Base-by-base conservation (phyloP, 768 basidiomycete genomes). In the Boletus sp. region DNA sequence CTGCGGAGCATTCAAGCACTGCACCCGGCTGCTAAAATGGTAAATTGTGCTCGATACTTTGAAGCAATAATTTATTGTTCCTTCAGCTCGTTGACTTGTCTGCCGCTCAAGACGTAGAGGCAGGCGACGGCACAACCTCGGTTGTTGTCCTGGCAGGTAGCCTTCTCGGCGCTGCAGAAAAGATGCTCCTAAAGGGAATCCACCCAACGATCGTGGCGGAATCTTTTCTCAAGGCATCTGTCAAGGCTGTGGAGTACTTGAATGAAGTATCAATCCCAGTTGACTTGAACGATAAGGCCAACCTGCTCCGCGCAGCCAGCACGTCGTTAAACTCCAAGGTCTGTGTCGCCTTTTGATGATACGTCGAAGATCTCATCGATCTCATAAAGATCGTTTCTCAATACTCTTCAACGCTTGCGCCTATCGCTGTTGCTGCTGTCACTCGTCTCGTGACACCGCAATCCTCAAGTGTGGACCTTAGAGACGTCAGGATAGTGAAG, bases 11-110 rank as follows among this genome's bases (percentile, higher is more conserved):
- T 98, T 64, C 94, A 96, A 65, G 97, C 96, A 18, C 75, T 98
- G 50, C 97, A 99, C 74, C 97, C 97, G 41, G 96, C 97, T 39
- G 97, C 97, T 30, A 93, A 96, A 77, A 99, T 99, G 97, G 96
- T 86, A 59, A 53, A 15, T 28, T 42, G 35, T 46, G 11, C 33
- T 29, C 36, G n/a, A 44, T 45, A 18, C 29, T 15, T 39, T 5
- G n/a, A 24, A 36, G 30, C 42, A 20, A 30, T 39, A 28, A 36
- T 55, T 63, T 44, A 60, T 42, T 14, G 2, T 54, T 46, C 18
- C 47, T 46, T 59, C 67, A 98, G 96, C 83, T 99, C 42, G 97
- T 99, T 55, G 96, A 99, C 76, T 80, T 99, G 24, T 98, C 96
- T 37, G 92, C 91, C 39, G 97, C 97, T 15, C 97, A 99, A 79